Evolutionary conservation across 2,329 filamentous ascomycete species (phyloP).

Genomic region (Colletotrichum horii): DNA sequence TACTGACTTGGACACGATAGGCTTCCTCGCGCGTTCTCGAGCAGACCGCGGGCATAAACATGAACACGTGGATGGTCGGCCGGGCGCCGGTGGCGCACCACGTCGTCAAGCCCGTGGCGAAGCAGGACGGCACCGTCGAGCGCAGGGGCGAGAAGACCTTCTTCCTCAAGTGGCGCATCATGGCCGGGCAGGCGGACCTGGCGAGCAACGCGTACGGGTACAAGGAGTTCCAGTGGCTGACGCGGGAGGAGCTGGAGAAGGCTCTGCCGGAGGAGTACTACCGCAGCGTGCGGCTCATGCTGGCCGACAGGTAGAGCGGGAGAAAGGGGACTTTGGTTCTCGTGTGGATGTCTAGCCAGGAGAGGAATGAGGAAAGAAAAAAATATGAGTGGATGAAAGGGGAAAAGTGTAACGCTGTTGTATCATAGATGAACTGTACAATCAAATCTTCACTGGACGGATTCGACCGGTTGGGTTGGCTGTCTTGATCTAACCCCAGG

Average conservation of each 20-base stretch:
- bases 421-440: constrained; percentile 41
- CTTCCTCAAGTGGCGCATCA: constrained; percentile 94
- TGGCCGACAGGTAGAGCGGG: constrained; percentile 73
- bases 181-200: constrained; percentile 93
- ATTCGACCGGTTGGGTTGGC: background rate
- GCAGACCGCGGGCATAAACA: constrained; percentile 84
- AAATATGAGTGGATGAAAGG: background rate
- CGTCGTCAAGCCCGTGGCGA: constrained; percentile 57
- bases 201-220: constrained; percentile 73
- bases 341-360: no score
- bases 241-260: constrained; percentile 82
- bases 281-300: constrained; percentile 79
- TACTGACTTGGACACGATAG: constrained; percentile 50
- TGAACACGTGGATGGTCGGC: constrained; percentile 98
- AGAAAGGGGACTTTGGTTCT: no score
- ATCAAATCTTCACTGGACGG: constrained; percentile 16
- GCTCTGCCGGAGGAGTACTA: constrained; percentile 74
- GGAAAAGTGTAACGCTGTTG: constrained; percentile 34
- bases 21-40: constrained; percentile 80
- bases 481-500: background rate
- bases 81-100: constrained; percentile 87
- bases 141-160: constrained; percentile 81
- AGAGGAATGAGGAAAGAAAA: background rate
- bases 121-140: constrained; percentile 45
- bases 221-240: constrained; percentile 89